Base-by-base conservation (phyloP, 2,329 filamentous ascomycete genomes). In the Trichophyton schoenleinii region DNA sequence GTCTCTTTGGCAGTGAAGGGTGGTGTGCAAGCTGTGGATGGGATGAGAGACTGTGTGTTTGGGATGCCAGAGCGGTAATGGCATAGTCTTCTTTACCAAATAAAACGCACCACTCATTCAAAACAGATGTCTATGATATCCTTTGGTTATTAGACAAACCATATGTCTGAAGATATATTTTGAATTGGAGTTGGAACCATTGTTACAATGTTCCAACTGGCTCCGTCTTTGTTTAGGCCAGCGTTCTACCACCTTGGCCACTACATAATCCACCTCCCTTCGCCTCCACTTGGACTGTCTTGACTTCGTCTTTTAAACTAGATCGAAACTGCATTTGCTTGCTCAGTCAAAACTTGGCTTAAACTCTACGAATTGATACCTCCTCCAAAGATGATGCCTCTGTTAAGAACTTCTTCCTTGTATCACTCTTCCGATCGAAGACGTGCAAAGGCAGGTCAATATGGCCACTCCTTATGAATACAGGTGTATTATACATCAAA, bases 1-100 rank as follows among this genome's bases (percentile, higher is more conserved):
- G 94, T 75, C 75, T 99, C 52, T 99, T 99, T 73, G 94, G 94
- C 3, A 87, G 85, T 25, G 91, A 95, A 65, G 94, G 94, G 3
- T 99, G 94, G 94, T 91, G 91, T 67, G 91, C 94, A 1, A 95
- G 89, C 64, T 89, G 88, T 1, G 91, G 90, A 0, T 99, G 94
- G 94, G 94, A 99, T 69, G 91, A 96, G 77, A 82, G 85, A 67
- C 81, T 99, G 9, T 78, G 95, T 68, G 83, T 99, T 4, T 99
- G 92, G 92, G 94, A 99, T 77, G 88, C 91, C 44, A 85, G 84
- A 67, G 80, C 80, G 11, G 74, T 83, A 55, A 87, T 88, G 82
- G 63, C 52, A 15, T 64, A 62, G 46, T 8, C 59, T 49, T 3
- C 28, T 2, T 25, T 7, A 4, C 52, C 2, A 20, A 34, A n/a